Evolutionary conservation across 2,329 filamentous ascomycete species (phyloP), one percentile per base, ranked within the genome.

Genomic region (Pestalotiopsis sp.): DNA sequence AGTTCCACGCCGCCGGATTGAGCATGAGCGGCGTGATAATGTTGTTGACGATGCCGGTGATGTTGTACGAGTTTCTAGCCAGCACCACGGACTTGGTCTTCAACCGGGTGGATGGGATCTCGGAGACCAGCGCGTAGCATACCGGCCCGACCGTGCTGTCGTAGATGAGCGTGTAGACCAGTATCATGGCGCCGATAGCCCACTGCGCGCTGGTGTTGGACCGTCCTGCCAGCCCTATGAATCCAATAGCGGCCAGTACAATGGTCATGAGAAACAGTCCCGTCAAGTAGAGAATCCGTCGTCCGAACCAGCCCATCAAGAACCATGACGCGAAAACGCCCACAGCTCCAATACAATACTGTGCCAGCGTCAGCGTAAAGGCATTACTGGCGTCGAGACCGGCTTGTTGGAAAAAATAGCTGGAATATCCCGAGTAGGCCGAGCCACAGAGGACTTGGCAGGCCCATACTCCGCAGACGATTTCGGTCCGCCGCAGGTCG

Each of bases 1-100:
- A 76, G 65, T 81, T 82, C 75, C 79, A 81, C 41, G 79, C 77
- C 1, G 78, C 79, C 1, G 78, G 77, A 60, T 79, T 82, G 45
- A 65, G 13, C 59, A 62, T 62, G 27, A 36, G 11, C n/a, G 59
- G 59, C 17, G 59, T 62, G 64, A 65, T 65, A 25, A 49, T 12
- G 13, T 55, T 58, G 25, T 65, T 65, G 17, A 79, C 71, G 27
- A 84, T 80, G 67, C 77, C 78, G 60, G 74, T 71, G 23, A 82
- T 70, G 65, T 83, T 80, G 75, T 82, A 83, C 13, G 75, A 71
- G 61, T 78, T 79, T 13, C 69, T 63, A 17, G 69, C 69, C 52
- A 69, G 62, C 20, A 63, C 69, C n/a, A 70, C 69, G 4, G 69
- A 65, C 65, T 69, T 69, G 57, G 61, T 67, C 64, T 64, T 45